Evolutionary conservation across 495 filamentous ascomycete species (phyloP).

Genomic region (Jackrogersella multiformis): DNA sequence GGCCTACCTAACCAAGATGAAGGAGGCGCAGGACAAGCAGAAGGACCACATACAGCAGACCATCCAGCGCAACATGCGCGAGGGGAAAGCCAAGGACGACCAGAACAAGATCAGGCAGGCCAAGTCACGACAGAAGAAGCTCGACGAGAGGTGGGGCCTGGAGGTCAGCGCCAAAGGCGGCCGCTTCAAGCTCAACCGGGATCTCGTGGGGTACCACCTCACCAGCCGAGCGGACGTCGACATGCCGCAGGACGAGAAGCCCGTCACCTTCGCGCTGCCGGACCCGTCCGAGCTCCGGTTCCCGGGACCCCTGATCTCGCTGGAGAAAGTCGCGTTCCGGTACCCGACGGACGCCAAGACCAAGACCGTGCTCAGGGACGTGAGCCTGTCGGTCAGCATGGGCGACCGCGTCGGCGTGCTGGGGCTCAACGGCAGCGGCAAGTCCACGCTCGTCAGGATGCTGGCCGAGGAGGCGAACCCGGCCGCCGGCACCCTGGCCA

Average conservation of each 20-base stretch:
- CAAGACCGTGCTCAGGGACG: conserved; percentile 57
- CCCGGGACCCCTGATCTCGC: conserved; percentile 73
- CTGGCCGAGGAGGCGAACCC: conserved; percentile 58
- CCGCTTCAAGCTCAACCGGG: conserved; percentile 81
- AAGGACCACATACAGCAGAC: conserved; percentile 79
- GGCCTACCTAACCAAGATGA: conserved; percentile 73
- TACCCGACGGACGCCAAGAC: conserved; percentile 55
- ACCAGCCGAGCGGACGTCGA: conserved; percentile 71
- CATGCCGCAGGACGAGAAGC: conserved; percentile 70
- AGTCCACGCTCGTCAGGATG: conserved; percentile 73
- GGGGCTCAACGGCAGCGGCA: conserved; percentile 78
- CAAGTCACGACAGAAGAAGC: conserved; percentile 79
- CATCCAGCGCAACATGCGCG: conserved; percentile 72
- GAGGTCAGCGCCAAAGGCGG: conserved; percentile 74
- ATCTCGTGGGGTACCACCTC: conserved; percentile 68
- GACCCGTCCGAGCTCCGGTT: conserved; percentile 73
- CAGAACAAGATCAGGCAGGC: conserved; percentile 83
- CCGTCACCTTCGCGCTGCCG: conserved; percentile 65
- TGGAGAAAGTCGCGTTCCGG: conserved; percentile 70
- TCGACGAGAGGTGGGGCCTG: conserved; percentile 81
- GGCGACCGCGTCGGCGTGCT: conserved; percentile 77
- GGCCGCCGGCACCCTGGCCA: conserved; percentile 64
- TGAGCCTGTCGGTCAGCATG: conserved; percentile 71
- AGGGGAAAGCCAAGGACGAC: conserved; percentile 76
- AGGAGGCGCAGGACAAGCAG: conserved; percentile 80